phyloP scores from a whole-genome alignment of 345 rosid species.

The Brassica carinata region DNA sequence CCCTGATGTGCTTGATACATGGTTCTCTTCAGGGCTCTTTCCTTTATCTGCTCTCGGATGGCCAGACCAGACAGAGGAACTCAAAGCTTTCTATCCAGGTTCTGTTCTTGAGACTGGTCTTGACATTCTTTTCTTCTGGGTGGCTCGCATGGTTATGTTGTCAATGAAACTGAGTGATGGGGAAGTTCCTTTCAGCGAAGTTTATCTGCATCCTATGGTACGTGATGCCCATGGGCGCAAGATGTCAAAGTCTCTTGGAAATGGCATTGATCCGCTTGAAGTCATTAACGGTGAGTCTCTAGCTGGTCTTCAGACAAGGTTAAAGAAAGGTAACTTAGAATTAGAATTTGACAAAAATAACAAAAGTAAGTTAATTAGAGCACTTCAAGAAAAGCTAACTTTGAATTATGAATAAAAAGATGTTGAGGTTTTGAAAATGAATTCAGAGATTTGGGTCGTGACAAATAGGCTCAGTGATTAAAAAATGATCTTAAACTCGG shows the following conservation, averaged over 20 bases:
- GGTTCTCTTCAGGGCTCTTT: not conserved
- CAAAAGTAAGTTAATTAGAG: not conserved
- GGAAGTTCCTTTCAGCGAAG: not conserved
- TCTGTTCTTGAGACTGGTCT: not conserved
- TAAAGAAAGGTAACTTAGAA: not conserved
- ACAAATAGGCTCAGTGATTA: not conserved
- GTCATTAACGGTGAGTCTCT: not conserved
- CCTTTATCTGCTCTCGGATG: not conserved
- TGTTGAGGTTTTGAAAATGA: not conserved
- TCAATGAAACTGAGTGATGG: not conserved
- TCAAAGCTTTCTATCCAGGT: not conserved
- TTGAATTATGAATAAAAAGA: not conserved
- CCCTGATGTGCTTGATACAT: not conserved
- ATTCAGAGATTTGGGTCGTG: not conserved
- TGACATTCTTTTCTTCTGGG: not conserved
- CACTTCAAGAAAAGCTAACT: not conserved
- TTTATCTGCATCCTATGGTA: not conserved
- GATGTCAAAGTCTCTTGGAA: not conserved
- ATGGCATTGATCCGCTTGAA: not conserved
- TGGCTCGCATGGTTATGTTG: not conserved
- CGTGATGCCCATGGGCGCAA: not conserved
- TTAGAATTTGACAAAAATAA: no score
- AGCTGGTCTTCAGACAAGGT: not conserved
- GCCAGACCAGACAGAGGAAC: not conserved
- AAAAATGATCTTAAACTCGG: not conserved